Conservation (phyloP, 148 eudicot species). For the Cornus suecica region DNA sequence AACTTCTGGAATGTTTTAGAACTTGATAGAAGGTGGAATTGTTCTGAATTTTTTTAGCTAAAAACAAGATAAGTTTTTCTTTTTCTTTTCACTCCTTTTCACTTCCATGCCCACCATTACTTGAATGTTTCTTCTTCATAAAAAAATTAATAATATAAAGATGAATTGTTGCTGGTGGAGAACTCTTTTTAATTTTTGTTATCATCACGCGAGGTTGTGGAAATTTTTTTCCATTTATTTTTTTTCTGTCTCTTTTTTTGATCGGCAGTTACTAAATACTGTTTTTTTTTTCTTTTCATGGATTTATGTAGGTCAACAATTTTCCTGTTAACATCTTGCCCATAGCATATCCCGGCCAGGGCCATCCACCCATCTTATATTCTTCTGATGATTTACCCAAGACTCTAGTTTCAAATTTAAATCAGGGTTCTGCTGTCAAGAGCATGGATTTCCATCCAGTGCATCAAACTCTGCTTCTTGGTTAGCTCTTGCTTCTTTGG, state of each 20-base stretch:
- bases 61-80: not conserved
- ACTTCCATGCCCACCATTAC: too few relatives aligned
- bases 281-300: too few relatives aligned
- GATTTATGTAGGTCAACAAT: conserved; percentile 37
- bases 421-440: conserved; percentile 60
- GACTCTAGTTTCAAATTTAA: conserved; percentile 43
- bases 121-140: too few relatives aligned
- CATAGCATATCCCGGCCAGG: conserved; percentile 36
- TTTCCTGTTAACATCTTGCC: conserved; percentile 40
- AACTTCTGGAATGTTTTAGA: not conserved
- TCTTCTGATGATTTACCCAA: conserved; percentile 63
- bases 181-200: not conserved
- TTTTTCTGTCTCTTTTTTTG: not conserved
- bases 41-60: not conserved
- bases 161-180: not conserved
- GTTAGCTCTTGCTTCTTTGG: conserved; percentile 24
- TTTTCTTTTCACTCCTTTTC: not conserved
- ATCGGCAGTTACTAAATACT: not conserved
- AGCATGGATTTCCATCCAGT: conserved; percentile 76
- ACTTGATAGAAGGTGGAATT: not conserved
- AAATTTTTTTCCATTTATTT: too few relatives aligned
- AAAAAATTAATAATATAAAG: too few relatives aligned
- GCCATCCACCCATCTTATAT: conserved; percentile 23
- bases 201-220: not conserved
- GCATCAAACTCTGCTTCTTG: conserved; percentile 57